Percentiles rank a stretch among this genome's conserved stretches.
Conservation (phyloP, 768 basidiomycete genomes). For the Suillus hirtellus region DNA sequence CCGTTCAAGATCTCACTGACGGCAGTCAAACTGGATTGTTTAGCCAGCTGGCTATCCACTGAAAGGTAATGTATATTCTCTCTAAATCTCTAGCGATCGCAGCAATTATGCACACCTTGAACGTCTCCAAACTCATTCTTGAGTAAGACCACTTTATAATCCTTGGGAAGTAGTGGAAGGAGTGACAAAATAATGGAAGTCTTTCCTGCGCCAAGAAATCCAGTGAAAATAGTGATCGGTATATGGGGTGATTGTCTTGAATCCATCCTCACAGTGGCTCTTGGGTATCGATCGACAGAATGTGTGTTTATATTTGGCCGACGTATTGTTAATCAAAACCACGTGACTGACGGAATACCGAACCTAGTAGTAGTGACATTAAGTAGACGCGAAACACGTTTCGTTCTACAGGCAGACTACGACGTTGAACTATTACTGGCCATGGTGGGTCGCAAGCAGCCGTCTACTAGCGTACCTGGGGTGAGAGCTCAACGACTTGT, state of each 20-base stretch:
- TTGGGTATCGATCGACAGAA: not conserved
- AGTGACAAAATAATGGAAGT: conserved; percentile 82
- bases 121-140: conserved; percentile 98
- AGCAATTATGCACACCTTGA: conserved; percentile 53
- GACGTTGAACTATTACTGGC: too few relatives aligned
- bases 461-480: too few relatives aligned
- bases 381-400: too few relatives aligned
- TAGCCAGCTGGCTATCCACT: conserved; percentile 92
- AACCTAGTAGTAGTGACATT: too few relatives aligned
- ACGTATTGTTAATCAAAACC: too few relatives aligned
- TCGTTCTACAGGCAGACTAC: too few relatives aligned
- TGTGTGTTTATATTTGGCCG: not conserved
- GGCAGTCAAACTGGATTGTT: conserved; percentile 78
- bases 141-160: conserved; percentile 86
- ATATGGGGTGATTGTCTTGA: conserved; percentile 37
- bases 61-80: conserved; percentile 8
- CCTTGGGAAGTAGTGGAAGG: conserved; percentile 76
- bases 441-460: too few relatives aligned
- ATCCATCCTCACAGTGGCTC: not conserved
- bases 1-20: conserved; percentile 95
- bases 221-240: conserved; percentile 95
- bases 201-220: conserved; percentile 84
- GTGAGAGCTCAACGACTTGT: too few relatives aligned
- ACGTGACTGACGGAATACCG: too few relatives aligned
- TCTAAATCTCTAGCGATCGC: not conserved